Conservation (phyloP, 2,329 filamentous ascomycete species). For the Clonostachys solani region DNA sequence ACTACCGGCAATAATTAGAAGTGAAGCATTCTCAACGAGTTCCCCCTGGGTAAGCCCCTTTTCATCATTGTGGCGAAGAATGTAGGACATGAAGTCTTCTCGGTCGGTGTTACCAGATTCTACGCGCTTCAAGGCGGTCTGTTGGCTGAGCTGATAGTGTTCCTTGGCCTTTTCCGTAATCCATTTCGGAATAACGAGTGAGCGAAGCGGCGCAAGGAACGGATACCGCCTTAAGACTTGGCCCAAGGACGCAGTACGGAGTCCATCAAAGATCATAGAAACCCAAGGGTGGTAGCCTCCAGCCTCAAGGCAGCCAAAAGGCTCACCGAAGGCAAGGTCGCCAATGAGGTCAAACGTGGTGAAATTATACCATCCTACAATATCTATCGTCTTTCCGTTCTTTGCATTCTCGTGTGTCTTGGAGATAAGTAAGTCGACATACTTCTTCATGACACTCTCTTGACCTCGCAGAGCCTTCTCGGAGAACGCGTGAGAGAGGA, state of each 20-base stretch:
- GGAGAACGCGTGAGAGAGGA: conserved; percentile 2
- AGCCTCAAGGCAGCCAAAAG: conserved; percentile 1
- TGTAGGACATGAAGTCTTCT: neutral
- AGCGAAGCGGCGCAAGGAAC: no score
- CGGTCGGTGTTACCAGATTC: neutral
- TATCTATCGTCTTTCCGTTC: no score
- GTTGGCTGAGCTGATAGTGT: neutral
- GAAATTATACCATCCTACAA: conserved; percentile 12
- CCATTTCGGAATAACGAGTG: neutral
- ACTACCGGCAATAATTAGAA: no score
- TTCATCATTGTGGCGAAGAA: neutral
- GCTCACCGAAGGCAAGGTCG: conserved; percentile 15
- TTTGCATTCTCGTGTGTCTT: neutral
- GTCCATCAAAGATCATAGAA: neutral
- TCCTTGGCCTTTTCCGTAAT: neutral
- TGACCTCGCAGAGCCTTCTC: conserved; percentile 21
- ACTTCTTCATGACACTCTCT: conserved; percentile 17
- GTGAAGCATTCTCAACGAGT: no score
- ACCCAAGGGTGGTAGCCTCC: neutral
- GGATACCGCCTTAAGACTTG: neutral
- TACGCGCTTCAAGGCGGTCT: neutral
- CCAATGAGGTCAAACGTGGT: conserved; percentile 4
- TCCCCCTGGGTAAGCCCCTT: neutral
- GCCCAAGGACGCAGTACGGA: neutral
- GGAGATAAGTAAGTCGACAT: conserved; percentile 14